A percentile compares a stretch with the other conserved stretches of the same genome.
Conservation (phyloP, 2,329 filamentous ascomycete species). For the Orbilia brochopaga region DNA sequence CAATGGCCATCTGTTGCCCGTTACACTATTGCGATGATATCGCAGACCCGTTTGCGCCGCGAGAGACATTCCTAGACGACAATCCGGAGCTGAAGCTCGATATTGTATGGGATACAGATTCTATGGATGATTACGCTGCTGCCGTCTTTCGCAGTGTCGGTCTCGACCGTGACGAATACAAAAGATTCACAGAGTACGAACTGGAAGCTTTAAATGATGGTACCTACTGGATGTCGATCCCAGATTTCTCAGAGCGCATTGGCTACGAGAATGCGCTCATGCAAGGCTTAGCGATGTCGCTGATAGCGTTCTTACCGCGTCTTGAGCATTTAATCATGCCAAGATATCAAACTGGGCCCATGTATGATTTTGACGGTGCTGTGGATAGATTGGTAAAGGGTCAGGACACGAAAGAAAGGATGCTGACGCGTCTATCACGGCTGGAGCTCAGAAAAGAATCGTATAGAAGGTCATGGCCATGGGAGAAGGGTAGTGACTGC, state of each 20-base stretch:
- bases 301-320: conserved; percentile 15
- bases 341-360: background rate
- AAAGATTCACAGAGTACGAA: conserved; percentile 36
- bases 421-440: conserved; percentile 11
- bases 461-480: background rate
- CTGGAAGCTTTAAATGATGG: conserved; percentile 23
- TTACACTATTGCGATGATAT: conserved; percentile 14
- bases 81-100: conserved; percentile 32
- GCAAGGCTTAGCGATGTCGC: conserved; percentile 21
- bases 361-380: conserved; percentile 10
- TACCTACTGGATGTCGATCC: conserved; percentile 36
- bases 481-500: background rate
- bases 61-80: conserved; percentile 40
- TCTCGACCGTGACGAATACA: conserved; percentile 33
- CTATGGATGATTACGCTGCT: conserved; percentile 29
- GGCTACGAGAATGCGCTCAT: conserved; percentile 31
- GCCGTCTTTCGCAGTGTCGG: conserved; percentile 15
- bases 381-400: background rate
- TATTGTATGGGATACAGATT: conserved; percentile 31
- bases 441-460: conserved; percentile 13
- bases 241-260: conserved; percentile 20
- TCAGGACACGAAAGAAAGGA: conserved; percentile 3
- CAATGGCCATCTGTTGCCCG: conserved; percentile 30
- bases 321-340: conserved; percentile 19
- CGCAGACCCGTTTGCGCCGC: conserved; percentile 27